phyloP scores from a whole-genome alignment of 2,329 filamentous ascomycete genomes.

The Talaromyces verruculosus region DNA sequence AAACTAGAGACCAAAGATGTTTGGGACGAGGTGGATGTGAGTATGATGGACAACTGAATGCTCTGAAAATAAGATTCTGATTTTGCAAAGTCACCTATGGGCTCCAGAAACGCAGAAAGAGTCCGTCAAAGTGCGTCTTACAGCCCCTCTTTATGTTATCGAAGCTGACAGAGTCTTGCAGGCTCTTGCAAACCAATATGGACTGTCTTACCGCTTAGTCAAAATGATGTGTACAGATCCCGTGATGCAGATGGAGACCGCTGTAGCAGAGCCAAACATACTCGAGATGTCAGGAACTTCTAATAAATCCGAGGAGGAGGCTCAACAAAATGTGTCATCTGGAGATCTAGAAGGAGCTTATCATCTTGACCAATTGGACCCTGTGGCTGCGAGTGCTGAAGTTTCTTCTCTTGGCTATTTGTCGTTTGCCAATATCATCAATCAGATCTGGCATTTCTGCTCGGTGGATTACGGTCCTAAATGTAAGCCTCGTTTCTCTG shows the following conservation, averaged over 20 bases:
- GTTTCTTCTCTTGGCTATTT: conserved; percentile 35
- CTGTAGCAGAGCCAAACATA: conserved; percentile 23
- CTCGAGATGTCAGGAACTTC: not conserved
- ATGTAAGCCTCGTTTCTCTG: conserved; percentile 48
- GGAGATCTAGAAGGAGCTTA: conserved; percentile 37
- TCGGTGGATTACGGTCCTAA: conserved; percentile 67
- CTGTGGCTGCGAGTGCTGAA: conserved; percentile 27
- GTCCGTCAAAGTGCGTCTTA: conserved; percentile 48
- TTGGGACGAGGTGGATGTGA: conserved; percentile 69
- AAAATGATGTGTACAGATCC: conserved; percentile 64
- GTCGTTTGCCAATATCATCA: conserved; percentile 60
- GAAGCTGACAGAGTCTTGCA: conserved; percentile 23
- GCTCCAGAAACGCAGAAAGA: conserved; percentile 61
- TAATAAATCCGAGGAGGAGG: not conserved
- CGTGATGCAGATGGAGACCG: conserved; percentile 27
- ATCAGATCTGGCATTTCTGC: conserved; percentile 74
- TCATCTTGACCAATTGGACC: conserved; percentile 27
- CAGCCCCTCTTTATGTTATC: not conserved
- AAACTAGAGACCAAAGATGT: conserved; percentile 47
- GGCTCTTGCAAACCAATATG: conserved; percentile 61
- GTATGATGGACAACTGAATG: conserved; percentile 28
- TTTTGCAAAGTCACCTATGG: conserved; percentile 63
- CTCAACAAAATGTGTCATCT: conserved; percentile 18
- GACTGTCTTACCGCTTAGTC: conserved; percentile 65
- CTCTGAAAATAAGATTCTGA: conserved; percentile 14